Percentiles rank a stretch among this genome's conserved stretches.
Conservation (phyloP, 2,329 filamentous ascomycete genomes). For the Hypoxylon sp. region DNA sequence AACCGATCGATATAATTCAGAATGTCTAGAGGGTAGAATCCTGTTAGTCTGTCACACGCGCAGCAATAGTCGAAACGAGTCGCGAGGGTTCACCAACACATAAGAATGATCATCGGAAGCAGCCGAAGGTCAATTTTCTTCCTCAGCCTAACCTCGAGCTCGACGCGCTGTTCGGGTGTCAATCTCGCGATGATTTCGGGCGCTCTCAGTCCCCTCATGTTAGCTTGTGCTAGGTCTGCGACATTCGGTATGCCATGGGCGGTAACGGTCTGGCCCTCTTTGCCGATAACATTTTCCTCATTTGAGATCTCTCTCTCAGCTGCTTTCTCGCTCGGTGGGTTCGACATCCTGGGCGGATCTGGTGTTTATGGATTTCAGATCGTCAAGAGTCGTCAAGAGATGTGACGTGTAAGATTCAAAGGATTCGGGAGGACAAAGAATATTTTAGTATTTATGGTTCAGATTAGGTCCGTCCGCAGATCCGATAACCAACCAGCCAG, state of each 20-base stretch:
- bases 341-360: conserved; percentile 33
- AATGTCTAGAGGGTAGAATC: conserved; percentile 34
- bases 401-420: neutral
- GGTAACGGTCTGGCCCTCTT: conserved; percentile 28
- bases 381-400: conserved; percentile 10
- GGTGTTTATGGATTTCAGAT: neutral
- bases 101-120: conserved; percentile 76
- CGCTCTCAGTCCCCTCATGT: conserved; percentile 48
- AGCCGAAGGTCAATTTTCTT: conserved; percentile 76
- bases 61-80: conserved; percentile 7
- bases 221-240: conserved; percentile 47
- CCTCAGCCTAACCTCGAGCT: conserved; percentile 69
- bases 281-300: conserved; percentile 36
- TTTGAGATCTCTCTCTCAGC: conserved; percentile 36
- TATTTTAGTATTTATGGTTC: conserved; percentile 25
- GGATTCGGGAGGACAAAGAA: neutral
- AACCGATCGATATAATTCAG: conserved; percentile 53
- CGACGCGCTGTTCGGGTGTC: conserved; percentile 64
- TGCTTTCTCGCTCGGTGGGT: conserved; percentile 34
- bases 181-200: conserved; percentile 60
- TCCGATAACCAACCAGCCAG: conserved; percentile 2
- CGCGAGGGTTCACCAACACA: conserved; percentile 59
- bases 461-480: neutral
- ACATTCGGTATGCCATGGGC: conserved; percentile 33
- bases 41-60: conserved; percentile 21